Conservation (phyloP, 108 stramenopile genomes). For the Parietichytrium sp. region DNA sequence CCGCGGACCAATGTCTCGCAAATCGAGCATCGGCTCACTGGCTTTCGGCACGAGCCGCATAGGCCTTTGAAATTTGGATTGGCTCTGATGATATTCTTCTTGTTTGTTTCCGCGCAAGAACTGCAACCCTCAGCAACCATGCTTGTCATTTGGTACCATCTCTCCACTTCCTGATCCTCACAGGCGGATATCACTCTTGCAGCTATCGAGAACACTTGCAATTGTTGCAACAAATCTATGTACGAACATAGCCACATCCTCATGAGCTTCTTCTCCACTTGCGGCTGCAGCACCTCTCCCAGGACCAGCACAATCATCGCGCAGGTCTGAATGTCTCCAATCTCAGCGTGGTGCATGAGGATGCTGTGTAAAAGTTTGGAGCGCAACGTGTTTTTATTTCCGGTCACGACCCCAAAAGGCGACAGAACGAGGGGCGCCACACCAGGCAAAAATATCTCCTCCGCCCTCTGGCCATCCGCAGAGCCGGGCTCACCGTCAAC, state of each 20-base stretch:
- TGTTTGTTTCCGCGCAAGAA: neutral
- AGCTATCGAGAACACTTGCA: neutral
- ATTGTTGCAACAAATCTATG: constrained; percentile 14
- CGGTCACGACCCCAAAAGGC: neutral
- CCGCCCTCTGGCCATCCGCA: too few relatives aligned
- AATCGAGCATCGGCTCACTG: neutral
- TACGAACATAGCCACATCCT: constrained; percentile 17
- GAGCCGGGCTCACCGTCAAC: too few relatives aligned
- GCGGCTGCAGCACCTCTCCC: neutral
- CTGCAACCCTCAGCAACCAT: neutral
- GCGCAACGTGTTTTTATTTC: neutral
- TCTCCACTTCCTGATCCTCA: neutral
- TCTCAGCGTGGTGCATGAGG: neutral
- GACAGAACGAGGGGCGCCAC: too few relatives aligned
- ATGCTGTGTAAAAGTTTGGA: constrained; percentile 3
- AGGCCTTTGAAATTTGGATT: neutral
- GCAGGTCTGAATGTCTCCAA: constrained; percentile 11
- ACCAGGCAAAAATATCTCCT: too few relatives aligned
- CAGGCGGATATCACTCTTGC: neutral
- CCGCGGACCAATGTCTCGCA: constrained; percentile 20
- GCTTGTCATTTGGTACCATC: constrained; percentile 22
- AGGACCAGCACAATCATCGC: neutral
- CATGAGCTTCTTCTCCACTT: neutral
- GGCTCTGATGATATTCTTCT: neutral
- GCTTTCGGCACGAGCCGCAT: neutral